Evolutionary conservation across 2,329 filamentous ascomycete genomes (phyloP).

Genomic region (Colletotrichum phormii): DNA sequence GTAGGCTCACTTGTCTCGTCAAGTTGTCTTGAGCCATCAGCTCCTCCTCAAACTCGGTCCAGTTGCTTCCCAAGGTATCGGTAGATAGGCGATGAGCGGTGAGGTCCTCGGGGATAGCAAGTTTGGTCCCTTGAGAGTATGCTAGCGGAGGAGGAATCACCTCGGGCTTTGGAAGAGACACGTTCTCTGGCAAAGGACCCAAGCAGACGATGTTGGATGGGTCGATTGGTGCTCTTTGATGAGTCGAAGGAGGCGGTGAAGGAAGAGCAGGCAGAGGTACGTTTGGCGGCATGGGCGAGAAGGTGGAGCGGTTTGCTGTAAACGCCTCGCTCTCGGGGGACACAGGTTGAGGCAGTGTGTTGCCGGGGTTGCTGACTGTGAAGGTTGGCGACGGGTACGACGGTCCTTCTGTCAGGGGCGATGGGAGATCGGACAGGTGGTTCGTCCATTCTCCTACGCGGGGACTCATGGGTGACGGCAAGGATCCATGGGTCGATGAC

Average conservation of each 20-base stretch:
- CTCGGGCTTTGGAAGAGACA: slow-evolving; percentile 50
- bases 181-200: slow-evolving; percentile 63
- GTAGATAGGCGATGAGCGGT: slow-evolving; percentile 40
- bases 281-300: slow-evolving; percentile 40
- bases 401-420: slow-evolving; percentile 49
- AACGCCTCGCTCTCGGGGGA: slow-evolving; percentile 41
- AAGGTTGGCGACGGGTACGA: slow-evolving; percentile 38
- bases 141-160: slow-evolving; percentile 43
- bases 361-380: slow-evolving; percentile 40
- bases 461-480: slow-evolving; percentile 63
- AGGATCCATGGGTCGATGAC: slow-evolving; percentile 53
- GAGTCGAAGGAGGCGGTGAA: slow-evolving; percentile 46
- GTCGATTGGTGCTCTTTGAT: slow-evolving; percentile 64
- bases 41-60: slow-evolving; percentile 65
- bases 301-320: slow-evolving; percentile 44
- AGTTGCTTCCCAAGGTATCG: slow-evolving; percentile 68
- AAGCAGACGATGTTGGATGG: slow-evolving; percentile 65
- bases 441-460: slow-evolving; percentile 55
- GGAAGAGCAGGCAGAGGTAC: slow-evolving; percentile 38
- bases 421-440: slow-evolving; percentile 52
- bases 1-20: slow-evolving; percentile 40
- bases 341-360: slow-evolving; percentile 15
- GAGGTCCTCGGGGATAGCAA: slow-evolving; percentile 11
- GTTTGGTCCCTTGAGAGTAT: slow-evolving; percentile 42
- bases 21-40: slow-evolving; percentile 44